Base-by-base conservation (phyloP, 805 yeast species). In the Lipomyces anomalus region DNA sequence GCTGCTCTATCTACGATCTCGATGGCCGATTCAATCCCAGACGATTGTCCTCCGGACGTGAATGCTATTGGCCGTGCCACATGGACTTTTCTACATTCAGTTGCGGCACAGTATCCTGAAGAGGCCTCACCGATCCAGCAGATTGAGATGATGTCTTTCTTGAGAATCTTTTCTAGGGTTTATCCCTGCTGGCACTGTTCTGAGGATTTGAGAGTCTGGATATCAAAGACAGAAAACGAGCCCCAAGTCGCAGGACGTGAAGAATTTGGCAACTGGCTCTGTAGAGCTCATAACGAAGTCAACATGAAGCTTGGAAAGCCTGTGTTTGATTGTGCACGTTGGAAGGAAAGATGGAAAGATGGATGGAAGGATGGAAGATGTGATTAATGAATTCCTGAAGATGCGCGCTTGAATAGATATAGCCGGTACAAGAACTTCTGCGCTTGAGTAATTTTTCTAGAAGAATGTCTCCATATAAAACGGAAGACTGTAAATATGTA, bases 101-200 rank as follows among this genome's bases (percentile, higher is more conserved):
- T 90, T 42, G 96, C 96, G 0, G 96, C 97, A 0, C 76, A 76
- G 16, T 92, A 87, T 59, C 97, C 98, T 0, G 80, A 73, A 33
- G 64, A 57, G 0, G 94, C 98, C 1, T 59, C 75, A 3, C 58
- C 57, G 2, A 66, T 67, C 22, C 79, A 88, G 56, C 89, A 89
- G 65, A 55, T 63, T 3, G 95, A 87, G 50, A 76, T 90, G 80
- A 68, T 66, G 39, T 74, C 76, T 40, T 89, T 92, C 55, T 61
- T 92, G 41, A 67, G 67, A 3, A 67, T 84, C 2, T 86, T 92
- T 59, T 79, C 92, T 3, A 77, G 78, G 49, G 70, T 90, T 26
- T 92, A 90, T 60, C 98, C 98, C 2, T 90, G 98, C 64, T 82
- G 89, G 84, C 80, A 78, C 69, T 90, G 97, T 68, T 96, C 95